Base-by-base conservation (phyloP, 805 yeast species). In the Kodamaea kaohsiungensis region DNA sequence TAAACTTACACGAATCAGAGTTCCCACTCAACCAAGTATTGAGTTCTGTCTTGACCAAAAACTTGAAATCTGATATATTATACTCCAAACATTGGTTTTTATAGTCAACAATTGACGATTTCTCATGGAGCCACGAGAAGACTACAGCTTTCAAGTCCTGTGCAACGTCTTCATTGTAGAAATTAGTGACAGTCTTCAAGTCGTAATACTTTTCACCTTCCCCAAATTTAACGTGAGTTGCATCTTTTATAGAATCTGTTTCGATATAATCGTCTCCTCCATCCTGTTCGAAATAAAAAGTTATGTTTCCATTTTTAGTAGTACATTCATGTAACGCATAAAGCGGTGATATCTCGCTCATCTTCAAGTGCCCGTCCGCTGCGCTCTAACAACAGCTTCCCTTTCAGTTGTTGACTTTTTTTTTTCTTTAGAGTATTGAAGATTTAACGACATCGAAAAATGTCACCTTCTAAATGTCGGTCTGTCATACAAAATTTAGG, bases 1-100 rank as follows among this genome's bases (percentile, higher is more conserved):
- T 70, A 65, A 80, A 86, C 52, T 83, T 81, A 58, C 89, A 84
- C 19, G 79, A 76, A 39, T 79, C 83, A 2, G 85, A 75, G 17
- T 83, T 77, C 2, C 97, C 97, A 56, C 80, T 81, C 50, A 93
- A 78, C 91, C 95, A 92, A 30, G 89, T 81, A 52, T 87, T 78
- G 56, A 93, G 78, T 65, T 93, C 97, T 7, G 91, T 86, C 70
- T 96, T 85, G 62, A 91, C 96, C 66, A 89, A 71, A 65, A 93
- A 92, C 54, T 89, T 85, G 65, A 93, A 81, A 58, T 89, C 89
- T 2, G 84, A 77, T 35, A 93, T 78, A 2, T 82, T 79, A 40
- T 80, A 73, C 49, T 78, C 80, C 62, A 84, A 87, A 59, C 97
- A 89, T 39, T 82, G 85, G 9, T 85, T 80, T 56, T 91, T 81